Base-by-base conservation (phyloP, 371 early-diverging fungal species). In the Mortierella polycephala region DNA sequence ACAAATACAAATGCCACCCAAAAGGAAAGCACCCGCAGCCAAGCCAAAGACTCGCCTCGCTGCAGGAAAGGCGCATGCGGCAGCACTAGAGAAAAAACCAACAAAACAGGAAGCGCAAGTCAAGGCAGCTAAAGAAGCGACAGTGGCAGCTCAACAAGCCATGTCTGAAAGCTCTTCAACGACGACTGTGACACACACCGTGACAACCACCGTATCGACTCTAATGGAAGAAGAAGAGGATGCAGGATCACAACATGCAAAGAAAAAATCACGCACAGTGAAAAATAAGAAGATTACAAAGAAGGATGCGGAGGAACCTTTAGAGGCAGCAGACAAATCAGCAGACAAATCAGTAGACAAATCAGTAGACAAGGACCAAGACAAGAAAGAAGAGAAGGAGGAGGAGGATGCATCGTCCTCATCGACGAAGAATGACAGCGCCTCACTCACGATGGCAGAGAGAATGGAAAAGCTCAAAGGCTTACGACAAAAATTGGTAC, bases 401-500 rank as follows among this genome's bases (percentile, higher is more conserved):
- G 64, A 63, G n/a, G 47, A 49, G 1, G 56, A 63, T 18, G 8
- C 56, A 18, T 13, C 54, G 10, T 21, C 30, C 20, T 30, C 57
- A 21, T 14, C 12, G 11, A 50, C 65, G 49, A 62, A 63, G 42
- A 20, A 37, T n/a, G 46, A 14, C 14, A 42, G 45, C 9, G 59
- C 69, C 8, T 30, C 65, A 20, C 42, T 67, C 37, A 71, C 74
- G 0, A 70, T 88, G 74, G 67, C 80, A 40, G 86, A 83, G 37
- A 74, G 84, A 40, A 76, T 91, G 53, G 87, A 84, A 7, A 89
- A 86, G 11, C 81, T 92, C 20, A 84, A 85, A 18, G 81, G 80
- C 20, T 62, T 92, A 7, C 84, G 90, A 49, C 76, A 79, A 57
- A 85, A 90, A 21, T 63, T 90, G 74, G 90, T 88, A 81, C 23